These are phyloP conservation scores for Populus ilicifolia DNA, from an alignment of 345 rosid genomes.

Conservation along the genomic window DNA sequence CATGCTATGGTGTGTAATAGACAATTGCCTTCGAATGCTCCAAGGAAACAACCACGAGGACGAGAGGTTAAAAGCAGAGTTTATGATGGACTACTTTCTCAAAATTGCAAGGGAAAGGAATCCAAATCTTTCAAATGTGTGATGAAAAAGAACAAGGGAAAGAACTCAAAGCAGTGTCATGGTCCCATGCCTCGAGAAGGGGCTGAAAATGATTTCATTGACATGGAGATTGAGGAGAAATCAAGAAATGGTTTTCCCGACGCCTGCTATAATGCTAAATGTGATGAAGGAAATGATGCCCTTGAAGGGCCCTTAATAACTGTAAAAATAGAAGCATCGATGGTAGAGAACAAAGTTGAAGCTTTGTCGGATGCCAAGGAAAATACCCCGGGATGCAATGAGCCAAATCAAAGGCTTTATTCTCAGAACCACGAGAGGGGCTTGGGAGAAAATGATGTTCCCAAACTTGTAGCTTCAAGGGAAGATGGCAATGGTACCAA, in stretches of 20 bases:
- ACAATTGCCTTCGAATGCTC: slow-evolving; percentile 28
- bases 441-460: neutral
- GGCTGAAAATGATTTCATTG: slow-evolving; percentile 29
- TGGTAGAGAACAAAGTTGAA: slow-evolving; percentile 22
- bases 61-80: slow-evolving; percentile 92
- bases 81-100: slow-evolving; percentile 50
- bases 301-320: slow-evolving; percentile 1
- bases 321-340: slow-evolving; percentile 2
- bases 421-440: neutral
- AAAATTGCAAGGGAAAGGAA: slow-evolving; percentile 32
- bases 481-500: neutral
- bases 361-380: slow-evolving; percentile 8
- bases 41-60: slow-evolving; percentile 44
- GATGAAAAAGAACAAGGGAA: slow-evolving; percentile 33
- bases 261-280: slow-evolving; percentile 11
- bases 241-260: slow-evolving; percentile 20
- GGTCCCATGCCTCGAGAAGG: slow-evolving; percentile 19
- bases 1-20: slow-evolving; percentile 25
- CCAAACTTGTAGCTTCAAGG: neutral
- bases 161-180: slow-evolving; percentile 4
- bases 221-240: slow-evolving; percentile 38
- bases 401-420: no score
- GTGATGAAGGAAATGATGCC: slow-evolving; percentile 11
- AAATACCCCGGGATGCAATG: slow-evolving; percentile 3
- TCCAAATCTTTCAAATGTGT: slow-evolving; percentile 29